Conservation (phyloP, 2,329 filamentous ascomycete genomes). For the Dendrostoma leiphaemia region DNA sequence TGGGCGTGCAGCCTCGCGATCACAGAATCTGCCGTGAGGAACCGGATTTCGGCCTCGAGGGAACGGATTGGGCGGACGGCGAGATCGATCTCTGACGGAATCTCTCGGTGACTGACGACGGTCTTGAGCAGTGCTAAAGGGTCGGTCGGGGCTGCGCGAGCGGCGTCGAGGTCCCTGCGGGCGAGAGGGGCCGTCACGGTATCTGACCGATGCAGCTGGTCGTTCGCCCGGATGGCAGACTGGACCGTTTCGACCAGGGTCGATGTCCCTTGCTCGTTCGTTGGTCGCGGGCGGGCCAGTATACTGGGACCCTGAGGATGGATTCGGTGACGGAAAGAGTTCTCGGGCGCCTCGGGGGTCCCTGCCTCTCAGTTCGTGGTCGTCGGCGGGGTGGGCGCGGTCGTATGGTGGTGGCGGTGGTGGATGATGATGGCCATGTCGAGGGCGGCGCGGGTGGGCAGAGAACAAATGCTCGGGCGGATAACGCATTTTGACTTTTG, state of each 20-base stretch:
- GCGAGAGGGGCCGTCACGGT: constrained; percentile 22
- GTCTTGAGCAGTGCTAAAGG: constrained; percentile 32
- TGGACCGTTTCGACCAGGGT: constrained; percentile 18
- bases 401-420: constrained; percentile 42
- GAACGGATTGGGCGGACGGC: constrained; percentile 25
- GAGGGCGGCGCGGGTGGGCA: constrained; percentile 16
- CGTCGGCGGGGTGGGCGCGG: constrained; percentile 31
- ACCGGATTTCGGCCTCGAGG: constrained; percentile 20
- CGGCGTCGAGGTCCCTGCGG: constrained; percentile 29
- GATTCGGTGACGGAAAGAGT: constrained; percentile 22
- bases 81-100: constrained; percentile 33
- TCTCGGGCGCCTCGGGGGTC: constrained; percentile 33
- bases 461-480: constrained; percentile 23
- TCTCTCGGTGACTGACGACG: constrained; percentile 38
- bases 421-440: constrained; percentile 38
- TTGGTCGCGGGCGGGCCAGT: constrained; percentile 27
- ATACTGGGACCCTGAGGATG: constrained; percentile 27
- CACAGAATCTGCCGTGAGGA: constrained; percentile 37
- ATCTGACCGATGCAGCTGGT: constrained; percentile 21
- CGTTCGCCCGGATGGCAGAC: constrained; percentile 19
- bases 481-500: constrained; percentile 29
- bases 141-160: constrained; percentile 24
- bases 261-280: constrained; percentile 9
- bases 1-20: constrained; percentile 36
- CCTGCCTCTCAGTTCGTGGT: constrained; percentile 34